Evolutionary conservation across 2,329 filamentous ascomycete species (phyloP).

Genomic region (Rhexocercosporidium sp.): DNA sequence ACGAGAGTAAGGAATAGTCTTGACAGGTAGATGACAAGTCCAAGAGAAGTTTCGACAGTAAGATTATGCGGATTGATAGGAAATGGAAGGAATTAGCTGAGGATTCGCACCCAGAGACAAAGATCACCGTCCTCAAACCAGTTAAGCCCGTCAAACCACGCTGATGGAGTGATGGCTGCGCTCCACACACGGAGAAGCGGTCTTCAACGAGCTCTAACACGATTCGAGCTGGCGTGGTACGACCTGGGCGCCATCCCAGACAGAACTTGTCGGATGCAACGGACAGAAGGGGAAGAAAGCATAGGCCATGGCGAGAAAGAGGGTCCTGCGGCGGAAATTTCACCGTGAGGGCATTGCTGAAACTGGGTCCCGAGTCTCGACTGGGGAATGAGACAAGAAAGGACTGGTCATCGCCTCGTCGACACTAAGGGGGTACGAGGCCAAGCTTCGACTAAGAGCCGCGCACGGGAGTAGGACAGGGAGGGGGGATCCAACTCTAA

Average conservation of each 20-base stretch:
- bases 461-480: conserved; percentile 14
- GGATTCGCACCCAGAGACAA: conserved; percentile 23
- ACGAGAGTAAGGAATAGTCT: conserved; percentile 30
- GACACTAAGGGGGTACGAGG: conserved; percentile 16
- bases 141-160: neutral
- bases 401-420: conserved; percentile 16
- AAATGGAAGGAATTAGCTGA: conserved; percentile 19
- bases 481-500: conserved; percentile 26
- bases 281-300: conserved; percentile 13
- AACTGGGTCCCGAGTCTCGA: conserved; percentile 15
- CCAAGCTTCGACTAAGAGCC: conserved; percentile 24
- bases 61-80: conserved; percentile 23
- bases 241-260: conserved; percentile 19
- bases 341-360: conserved; percentile 30
- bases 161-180: conserved; percentile 29
- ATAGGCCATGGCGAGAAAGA: conserved; percentile 5
- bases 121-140: conserved; percentile 30
- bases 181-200: conserved; percentile 23
- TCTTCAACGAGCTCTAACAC: conserved; percentile 23
- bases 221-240: conserved; percentile 13
- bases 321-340: conserved; percentile 3
- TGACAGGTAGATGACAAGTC: conserved; percentile 16
- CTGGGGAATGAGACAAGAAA: conserved; percentile 22
- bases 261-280: conserved; percentile 22
- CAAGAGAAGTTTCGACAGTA: conserved; percentile 19